Base-by-base conservation (phyloP, 208 protist species). In the Wallacemonas rigidus region DNA sequence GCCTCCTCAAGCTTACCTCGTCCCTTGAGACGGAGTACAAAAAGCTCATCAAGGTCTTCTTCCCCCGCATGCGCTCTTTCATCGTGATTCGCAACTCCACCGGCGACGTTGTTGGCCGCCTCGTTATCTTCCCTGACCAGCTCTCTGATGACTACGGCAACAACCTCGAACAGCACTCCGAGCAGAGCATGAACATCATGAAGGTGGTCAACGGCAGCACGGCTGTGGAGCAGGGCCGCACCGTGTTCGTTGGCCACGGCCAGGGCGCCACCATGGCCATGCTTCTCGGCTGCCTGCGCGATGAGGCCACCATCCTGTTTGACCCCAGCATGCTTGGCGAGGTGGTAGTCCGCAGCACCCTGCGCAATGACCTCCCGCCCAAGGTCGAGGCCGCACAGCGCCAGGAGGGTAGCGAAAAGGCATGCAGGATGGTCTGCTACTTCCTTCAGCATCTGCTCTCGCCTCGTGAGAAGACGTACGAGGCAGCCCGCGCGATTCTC, bases 131-230 rank as follows among this genome's bases (percentile, higher is more conserved):
- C 68, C 82, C 79, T 0, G 79, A 80, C 14, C 79, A 88, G 69
- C 72, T 84, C 63, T 81, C 79, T 40, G 79, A 88, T 48, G 82
- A 87, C 79, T 87, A 80, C 58, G 82, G 82, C 73, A 84, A 82
- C 76, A 87, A 87, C 76, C 82, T 88, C n/a, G 82, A 88, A n/a
- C 69, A 72, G 69, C 79, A 68, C 76, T 62, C 44, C 38, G 82
- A 88, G 74, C 44, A 68, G 38, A 80, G 79, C 65, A 73, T 84
- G 67, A 76, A 74, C 69, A 54, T 68, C 39, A 72, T 56, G 61
- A 83, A 78, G 67, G 74, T 82, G 14, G 47, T 47, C 63, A 56
- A 51, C 53, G 67, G 75, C 14, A 45, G 55, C 15, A 68, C 73
- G n/a, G 71, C 70, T 14, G 39, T 43, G 63, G 56, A 60, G 69